Conservation (phyloP, 768 basidiomycete genomes). For the Grammothele lineata region DNA sequence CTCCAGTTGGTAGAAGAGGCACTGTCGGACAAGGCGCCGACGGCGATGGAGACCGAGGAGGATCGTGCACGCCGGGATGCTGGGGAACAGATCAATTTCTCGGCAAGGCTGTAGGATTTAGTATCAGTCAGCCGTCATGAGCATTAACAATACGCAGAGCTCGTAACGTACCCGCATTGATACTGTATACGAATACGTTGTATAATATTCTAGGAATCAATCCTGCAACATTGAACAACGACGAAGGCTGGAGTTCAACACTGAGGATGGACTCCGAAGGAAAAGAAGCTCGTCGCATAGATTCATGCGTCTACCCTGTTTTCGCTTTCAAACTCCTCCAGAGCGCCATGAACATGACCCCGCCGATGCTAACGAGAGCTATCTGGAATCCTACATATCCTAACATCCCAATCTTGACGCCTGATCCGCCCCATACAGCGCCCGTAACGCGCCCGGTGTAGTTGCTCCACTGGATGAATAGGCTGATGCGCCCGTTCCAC, state of each 20-base stretch:
- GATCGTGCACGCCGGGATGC: not conserved
- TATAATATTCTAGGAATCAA: too few relatives aligned
- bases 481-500: conserved; percentile 56
- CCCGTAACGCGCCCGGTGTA: conserved; percentile 32
- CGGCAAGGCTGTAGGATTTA: not conserved
- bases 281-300: too few relatives aligned
- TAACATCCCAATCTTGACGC: conserved; percentile 54
- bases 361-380: conserved; percentile 55
- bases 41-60: not conserved
- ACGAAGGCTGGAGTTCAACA: too few relatives aligned
- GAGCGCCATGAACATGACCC: conserved; percentile 45
- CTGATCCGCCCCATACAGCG: conserved; percentile 65
- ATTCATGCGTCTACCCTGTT: conserved; percentile 21
- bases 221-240: too few relatives aligned
- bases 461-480: conserved; percentile 67
- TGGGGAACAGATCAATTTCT: not conserved
- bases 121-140: too few relatives aligned
- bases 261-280: too few relatives aligned
- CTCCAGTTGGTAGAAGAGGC: conserved; percentile 16
- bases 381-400: conserved; percentile 59
- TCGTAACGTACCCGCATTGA: too few relatives aligned
- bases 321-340: conserved; percentile 68
- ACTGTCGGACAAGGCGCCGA: conserved; percentile 9
- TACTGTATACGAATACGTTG: too few relatives aligned
- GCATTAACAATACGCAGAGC: too few relatives aligned